A percentile compares a stretch with the other conserved stretches of the same genome.
phyloP scores from a whole-genome alignment of 2,329 filamentous ascomycete species.

The Nigrospora osmanthi region DNA sequence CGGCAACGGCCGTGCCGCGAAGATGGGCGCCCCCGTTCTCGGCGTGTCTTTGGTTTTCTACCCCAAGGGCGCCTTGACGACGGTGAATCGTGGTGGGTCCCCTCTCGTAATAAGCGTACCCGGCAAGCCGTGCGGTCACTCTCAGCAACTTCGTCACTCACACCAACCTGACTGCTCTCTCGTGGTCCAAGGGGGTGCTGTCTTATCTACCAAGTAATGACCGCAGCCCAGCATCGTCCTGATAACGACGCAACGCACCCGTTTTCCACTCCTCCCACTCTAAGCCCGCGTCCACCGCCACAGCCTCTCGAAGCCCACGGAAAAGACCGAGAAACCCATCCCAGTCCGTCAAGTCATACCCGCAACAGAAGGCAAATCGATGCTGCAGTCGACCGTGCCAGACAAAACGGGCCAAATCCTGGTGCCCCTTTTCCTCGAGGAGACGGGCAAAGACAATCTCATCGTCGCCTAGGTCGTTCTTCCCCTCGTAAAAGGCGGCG shows the following conservation, averaged over 20 bases:
- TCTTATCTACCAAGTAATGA: background rate
- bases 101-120: too few species aligned
- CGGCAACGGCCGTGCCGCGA: too few species aligned
- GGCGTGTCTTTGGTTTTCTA: too few species aligned
- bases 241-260: conserved; percentile 25
- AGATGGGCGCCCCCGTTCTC: too few species aligned
- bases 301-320: conserved; percentile 25
- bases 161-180: too few species aligned
- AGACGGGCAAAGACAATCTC: conserved; percentile 25
- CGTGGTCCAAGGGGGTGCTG: too few species aligned
- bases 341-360: conserved; percentile 32
- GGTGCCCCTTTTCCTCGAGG: conserved; percentile 24
- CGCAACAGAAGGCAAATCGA: conserved; percentile 31
- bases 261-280: conserved; percentile 30
- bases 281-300: conserved; percentile 22
- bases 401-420: conserved; percentile 27
- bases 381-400: conserved; percentile 28
- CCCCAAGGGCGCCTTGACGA: too few species aligned
- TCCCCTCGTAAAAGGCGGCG: conserved; percentile 29
- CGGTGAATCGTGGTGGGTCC: too few species aligned
- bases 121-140: too few species aligned
- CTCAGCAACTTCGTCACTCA: too few species aligned
- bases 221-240: conserved; percentile 8
- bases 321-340: conserved; percentile 33
- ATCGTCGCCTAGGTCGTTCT: conserved; percentile 25